Percentiles rank a stretch among this genome's conserved stretches.
These are phyloP conservation scores for Takashimella koratensis DNA, from an alignment of 1,284 basidiomycete species.

Conservation along the genomic window DNA sequence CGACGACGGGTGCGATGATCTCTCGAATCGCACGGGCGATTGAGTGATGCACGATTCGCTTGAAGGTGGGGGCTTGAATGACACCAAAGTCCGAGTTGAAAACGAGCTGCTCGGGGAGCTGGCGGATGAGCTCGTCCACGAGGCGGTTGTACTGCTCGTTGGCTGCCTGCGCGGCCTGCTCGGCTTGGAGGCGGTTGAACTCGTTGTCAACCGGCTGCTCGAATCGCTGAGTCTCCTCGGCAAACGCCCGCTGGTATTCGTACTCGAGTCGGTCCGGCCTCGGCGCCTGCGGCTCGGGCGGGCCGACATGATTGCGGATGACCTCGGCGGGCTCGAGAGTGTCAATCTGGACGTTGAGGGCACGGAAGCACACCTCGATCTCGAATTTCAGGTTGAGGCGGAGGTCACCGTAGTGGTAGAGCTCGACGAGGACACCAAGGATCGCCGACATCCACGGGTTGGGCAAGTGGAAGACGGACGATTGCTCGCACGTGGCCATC, in stretches of 20 bases:
- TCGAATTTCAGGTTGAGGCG: slow-evolving; percentile 98
- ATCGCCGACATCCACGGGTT: slow-evolving; percentile 99
- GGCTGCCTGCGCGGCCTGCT: slow-evolving; percentile 45
- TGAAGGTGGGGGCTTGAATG: slow-evolving; percentile 73
- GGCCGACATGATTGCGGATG: slow-evolving; percentile 53
- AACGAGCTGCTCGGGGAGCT: slow-evolving; percentile 72
- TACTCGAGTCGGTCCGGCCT: slow-evolving; percentile 38
- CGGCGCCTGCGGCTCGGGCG: slow-evolving; percentile 40
- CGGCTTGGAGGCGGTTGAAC: slow-evolving; percentile 43
- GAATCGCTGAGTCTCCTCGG: slow-evolving; percentile 30
- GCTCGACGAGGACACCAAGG: slow-evolving; percentile 82
- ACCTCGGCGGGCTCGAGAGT: slow-evolving; percentile 79
- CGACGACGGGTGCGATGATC: slow-evolving; percentile 96
- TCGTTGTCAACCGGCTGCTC: slow-evolving; percentile 34
- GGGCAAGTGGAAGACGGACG: slow-evolving; percentile 88
- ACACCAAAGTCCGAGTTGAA: slow-evolving; percentile 62
- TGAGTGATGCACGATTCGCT: slow-evolving; percentile 85
- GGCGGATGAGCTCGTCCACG: slow-evolving; percentile 58
- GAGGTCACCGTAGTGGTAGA: slow-evolving; percentile 95
- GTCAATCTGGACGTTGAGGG: slow-evolving; percentile 82
- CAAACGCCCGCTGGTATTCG: slow-evolving; percentile 39
- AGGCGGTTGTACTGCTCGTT: slow-evolving; percentile 47
- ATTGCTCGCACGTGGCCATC: slow-evolving; percentile 82
- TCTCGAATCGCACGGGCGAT: slow-evolving; percentile 94
- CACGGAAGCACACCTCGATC: slow-evolving; percentile 95